phyloP scores from a whole-genome alignment of 768 basidiomycete species.

The Lentinula guzmanii region DNA sequence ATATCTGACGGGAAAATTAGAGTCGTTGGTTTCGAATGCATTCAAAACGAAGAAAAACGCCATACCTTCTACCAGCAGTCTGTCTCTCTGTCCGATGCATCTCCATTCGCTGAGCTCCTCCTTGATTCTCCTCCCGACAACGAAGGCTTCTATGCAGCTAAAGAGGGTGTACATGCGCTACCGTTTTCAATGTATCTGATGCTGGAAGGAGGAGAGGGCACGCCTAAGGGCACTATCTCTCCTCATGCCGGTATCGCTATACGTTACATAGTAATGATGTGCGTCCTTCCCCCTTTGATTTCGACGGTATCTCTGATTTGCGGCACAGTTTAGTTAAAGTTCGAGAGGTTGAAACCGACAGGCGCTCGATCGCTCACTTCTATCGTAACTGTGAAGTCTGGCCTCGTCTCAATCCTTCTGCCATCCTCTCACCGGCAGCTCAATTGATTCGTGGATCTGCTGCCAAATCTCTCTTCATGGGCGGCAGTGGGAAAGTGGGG shows the following conservation, averaged over 20 bases:
- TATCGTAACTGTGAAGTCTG: conserved; percentile 79
- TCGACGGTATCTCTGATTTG: conserved; percentile 2
- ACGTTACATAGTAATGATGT: conserved; percentile 79
- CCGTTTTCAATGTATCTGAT: conserved; percentile 73
- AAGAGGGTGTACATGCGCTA: conserved; percentile 61
- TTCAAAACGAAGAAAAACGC: conserved; percentile 47
- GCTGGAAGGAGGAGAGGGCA: conserved; percentile 41
- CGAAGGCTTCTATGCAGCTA: conserved; percentile 59
- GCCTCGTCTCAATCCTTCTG: conserved; percentile 62
- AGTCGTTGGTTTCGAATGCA: conserved; percentile 80
- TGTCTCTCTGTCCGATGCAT: conserved; percentile 42
- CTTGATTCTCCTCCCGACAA: conserved; percentile 40
- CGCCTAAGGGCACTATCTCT: conserved; percentile 44
- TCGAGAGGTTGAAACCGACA: conserved; percentile 52
- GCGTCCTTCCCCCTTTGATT: conserved; percentile 23
- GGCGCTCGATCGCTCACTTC: conserved; percentile 81
- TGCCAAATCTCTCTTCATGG: conserved; percentile 51
- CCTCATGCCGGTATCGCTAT: conserved; percentile 56
- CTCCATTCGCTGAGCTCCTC: conserved; percentile 36
- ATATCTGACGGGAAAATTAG: conserved; percentile 74
- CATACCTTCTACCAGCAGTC: conserved; percentile 83
- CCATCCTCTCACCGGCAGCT: conserved; percentile 53
- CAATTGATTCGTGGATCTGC: conserved; percentile 54
- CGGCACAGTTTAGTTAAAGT: conserved; percentile 62
- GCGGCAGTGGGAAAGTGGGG: conserved; percentile 59